Conservation (phyloP, 164 flowering plant genomes). For the Amborella trichopoda region DNA sequence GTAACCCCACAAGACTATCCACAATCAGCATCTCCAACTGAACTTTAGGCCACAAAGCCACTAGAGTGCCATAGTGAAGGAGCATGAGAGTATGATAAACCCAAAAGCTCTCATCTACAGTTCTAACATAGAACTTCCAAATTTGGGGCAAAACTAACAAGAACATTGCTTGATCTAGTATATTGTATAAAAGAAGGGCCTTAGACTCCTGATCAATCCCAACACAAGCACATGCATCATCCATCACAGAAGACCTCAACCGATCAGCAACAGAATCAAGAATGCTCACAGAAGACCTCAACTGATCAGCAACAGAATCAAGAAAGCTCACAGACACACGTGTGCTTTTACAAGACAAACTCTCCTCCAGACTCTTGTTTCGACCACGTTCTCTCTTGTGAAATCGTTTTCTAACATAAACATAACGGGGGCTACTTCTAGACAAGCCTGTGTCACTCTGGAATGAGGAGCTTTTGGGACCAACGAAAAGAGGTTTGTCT, state of each 20-base stretch:
- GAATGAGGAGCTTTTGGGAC: too few relatives aligned
- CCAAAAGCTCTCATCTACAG: slow-evolving; percentile 18
- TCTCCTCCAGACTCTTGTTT: slow-evolving; percentile 6
- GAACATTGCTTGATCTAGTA: slow-evolving; percentile 22
- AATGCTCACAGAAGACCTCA: too few relatives aligned
- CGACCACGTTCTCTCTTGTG: slow-evolving; percentile 19
- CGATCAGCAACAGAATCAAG: slow-evolving; percentile 11
- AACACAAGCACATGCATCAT: too few relatives aligned
- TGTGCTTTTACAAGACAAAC: slow-evolving; percentile 9
- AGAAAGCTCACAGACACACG: slow-evolving; percentile 15
- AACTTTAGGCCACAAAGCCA: slow-evolving; percentile 56
- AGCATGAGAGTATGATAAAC: slow-evolving; percentile 19
- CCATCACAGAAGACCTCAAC: too few relatives aligned
- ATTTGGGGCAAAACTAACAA: slow-evolving; percentile 19
- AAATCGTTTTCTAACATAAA: slow-evolving; percentile 62
- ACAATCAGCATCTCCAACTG: slow-evolving; percentile 79
- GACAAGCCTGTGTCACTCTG: too few relatives aligned
- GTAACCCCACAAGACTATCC: slow-evolving; percentile 58
- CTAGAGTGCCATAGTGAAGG: slow-evolving; percentile 44
- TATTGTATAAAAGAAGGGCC: too few relatives aligned
- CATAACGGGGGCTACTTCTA: too few relatives aligned
- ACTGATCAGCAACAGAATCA: slow-evolving; percentile 12
- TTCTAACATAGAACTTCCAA: slow-evolving; percentile 7
- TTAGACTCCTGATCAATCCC: too few relatives aligned
- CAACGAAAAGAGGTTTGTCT: too few relatives aligned